Percentiles rank a stretch among this genome's conserved stretches.
Evolutionary conservation across 2,329 filamentous ascomycete genomes (phyloP).

Genomic region (Colletotrichum truncatum): DNA sequence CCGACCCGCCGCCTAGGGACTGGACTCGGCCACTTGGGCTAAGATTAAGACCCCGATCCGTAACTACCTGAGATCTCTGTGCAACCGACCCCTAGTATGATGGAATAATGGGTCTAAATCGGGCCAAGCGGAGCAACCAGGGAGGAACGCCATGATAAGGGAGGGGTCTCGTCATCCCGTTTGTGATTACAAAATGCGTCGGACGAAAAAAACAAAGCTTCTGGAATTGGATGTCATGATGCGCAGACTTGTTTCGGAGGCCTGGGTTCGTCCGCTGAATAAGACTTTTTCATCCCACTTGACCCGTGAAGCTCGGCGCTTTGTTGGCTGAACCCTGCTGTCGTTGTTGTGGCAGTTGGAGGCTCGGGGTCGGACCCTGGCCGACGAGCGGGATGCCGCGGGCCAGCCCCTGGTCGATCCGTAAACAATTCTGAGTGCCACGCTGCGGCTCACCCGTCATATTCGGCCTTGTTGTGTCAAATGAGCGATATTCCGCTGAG

Average conservation of each 20-base stretch:
- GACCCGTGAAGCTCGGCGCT: not conserved
- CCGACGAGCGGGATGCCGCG: constrained; percentile 9
- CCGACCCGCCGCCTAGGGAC: not conserved
- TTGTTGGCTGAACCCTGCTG: not conserved
- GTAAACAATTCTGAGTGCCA: not conserved
- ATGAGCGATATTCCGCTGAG: not conserved
- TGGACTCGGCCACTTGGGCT: constrained; percentile 9
- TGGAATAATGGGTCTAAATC: not conserved
- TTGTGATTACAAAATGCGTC: not conserved
- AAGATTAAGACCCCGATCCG: not conserved
- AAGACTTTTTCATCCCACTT: not conserved
- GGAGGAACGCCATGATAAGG: not conserved
- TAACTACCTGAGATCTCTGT: constrained; percentile 12
- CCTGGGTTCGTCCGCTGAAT: not conserved
- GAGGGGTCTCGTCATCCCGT: not conserved
- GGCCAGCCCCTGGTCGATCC: not conserved
- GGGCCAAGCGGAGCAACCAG: not conserved
- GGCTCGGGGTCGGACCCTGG: constrained; percentile 8
- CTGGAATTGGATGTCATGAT: not conserved
- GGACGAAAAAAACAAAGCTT: not conserved
- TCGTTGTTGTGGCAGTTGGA: not conserved
- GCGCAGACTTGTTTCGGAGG: not conserved
- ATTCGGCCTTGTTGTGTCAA: not conserved
- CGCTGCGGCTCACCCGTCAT: not conserved
- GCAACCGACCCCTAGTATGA: not conserved